phyloP scores from a whole-genome alignment of 2,329 filamentous ascomycete species.

The Metarhizium anisopliae region DNA sequence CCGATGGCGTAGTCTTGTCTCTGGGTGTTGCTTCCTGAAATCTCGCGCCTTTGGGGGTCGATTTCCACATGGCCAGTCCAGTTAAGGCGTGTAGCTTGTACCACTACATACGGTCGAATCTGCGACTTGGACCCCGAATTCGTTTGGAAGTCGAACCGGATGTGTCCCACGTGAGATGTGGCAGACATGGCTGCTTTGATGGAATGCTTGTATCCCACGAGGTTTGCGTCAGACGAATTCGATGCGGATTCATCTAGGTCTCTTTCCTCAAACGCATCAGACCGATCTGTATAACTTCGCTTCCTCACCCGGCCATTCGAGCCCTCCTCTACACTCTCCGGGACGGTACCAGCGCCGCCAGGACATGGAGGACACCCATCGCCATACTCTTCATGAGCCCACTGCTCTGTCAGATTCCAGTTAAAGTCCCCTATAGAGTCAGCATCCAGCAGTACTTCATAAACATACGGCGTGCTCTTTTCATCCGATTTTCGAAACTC shows the following conservation, averaged over 20 bases:
- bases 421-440: conserved; percentile 21
- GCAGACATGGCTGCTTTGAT: conserved; percentile 30
- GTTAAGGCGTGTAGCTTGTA: conserved; percentile 35
- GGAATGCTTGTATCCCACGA: conserved; percentile 8
- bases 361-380: conserved; percentile 29
- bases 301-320: conserved; percentile 27
- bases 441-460: conserved; percentile 33
- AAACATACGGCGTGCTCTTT: conserved; percentile 34
- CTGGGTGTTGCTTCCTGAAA: conserved; percentile 35
- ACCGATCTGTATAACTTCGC: background rate
- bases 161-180: conserved; percentile 30
- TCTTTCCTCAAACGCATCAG: conserved; percentile 14
- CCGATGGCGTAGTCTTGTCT: conserved; percentile 36
- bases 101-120: conserved; percentile 26
- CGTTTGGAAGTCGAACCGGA: conserved; percentile 29
- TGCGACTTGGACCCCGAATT: background rate
- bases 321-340: conserved; percentile 20
- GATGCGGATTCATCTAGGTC: background rate
- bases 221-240: background rate
- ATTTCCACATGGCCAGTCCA: conserved; percentile 35
- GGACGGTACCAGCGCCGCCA: conserved; percentile 11
- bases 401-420: conserved; percentile 26
- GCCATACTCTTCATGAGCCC: conserved; percentile 23
- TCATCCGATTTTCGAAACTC: conserved; percentile 33
- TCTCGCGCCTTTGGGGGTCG: conserved; percentile 24